phyloP scores from a whole-genome alignment of 208 protist species.

The Naegleria lovaniensis region DNA sequence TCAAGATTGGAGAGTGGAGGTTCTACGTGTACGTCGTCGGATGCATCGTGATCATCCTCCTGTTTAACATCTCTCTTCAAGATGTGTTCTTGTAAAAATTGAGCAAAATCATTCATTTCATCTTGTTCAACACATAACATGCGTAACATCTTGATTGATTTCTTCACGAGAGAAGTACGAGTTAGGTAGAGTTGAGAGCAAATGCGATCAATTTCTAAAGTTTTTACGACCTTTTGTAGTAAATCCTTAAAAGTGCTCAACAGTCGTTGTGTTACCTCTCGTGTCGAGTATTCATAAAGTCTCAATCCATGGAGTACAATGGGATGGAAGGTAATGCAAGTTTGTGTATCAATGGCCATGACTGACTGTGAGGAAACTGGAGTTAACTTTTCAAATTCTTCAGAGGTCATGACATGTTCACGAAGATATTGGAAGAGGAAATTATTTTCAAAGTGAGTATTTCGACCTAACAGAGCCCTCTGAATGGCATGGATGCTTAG shows the following conservation, averaged over 20 bases:
- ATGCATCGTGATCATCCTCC: no score
- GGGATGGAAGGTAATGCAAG: neutral
- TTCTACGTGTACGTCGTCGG: no score
- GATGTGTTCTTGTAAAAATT: no score
- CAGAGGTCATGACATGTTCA: neutral
- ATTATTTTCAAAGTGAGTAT: neutral
- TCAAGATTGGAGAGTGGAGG: neutral
- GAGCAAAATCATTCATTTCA: neutral
- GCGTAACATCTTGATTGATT: neutral
- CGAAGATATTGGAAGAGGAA: neutral
- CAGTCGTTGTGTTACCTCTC: neutral
- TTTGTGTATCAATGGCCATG: neutral
- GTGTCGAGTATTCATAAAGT: neutral
- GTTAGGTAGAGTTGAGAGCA: neutral
- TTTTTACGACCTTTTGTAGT: neutral
- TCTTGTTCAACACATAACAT: neutral
- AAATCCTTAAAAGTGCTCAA: neutral
- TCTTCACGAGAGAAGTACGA: neutral
- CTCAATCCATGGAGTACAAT: neutral
- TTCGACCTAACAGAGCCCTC: neutral
- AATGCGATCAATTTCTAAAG: neutral
- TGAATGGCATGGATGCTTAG: neutral
- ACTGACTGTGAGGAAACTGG: neutral
- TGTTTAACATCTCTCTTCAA: neutral
- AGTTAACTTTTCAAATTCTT: neutral